These are phyloP conservation scores for Umbelopsis sp. DNA, from an alignment of 192 early-diverging fungal species.

Conservation along the genomic window DNA sequence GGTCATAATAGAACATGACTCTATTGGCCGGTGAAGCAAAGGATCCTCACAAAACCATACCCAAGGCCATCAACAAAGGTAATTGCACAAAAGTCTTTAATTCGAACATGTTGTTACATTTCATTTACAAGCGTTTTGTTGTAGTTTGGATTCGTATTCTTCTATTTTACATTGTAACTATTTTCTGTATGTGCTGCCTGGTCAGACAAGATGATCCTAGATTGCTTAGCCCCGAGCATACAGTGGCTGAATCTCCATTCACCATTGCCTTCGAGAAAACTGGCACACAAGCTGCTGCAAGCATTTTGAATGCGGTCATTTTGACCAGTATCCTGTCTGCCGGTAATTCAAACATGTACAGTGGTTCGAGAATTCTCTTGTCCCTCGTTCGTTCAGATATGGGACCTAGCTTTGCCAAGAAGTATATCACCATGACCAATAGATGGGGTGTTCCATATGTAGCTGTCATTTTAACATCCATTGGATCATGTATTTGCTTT, in stretches of 20 bases:
- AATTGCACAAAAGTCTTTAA: background rate
- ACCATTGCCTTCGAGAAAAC: slow-evolving; percentile 65
- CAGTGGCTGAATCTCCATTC: slow-evolving; percentile 57
- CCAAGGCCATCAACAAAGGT: slow-evolving; percentile 54
- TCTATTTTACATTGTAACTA: slow-evolving; percentile 79
- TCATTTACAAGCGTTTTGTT: slow-evolving; percentile 15
- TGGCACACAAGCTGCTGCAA: slow-evolving; percentile 57
- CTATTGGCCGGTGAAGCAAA: slow-evolving; percentile 73
- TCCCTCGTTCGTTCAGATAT: slow-evolving; percentile 74
- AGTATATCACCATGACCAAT: slow-evolving; percentile 40
- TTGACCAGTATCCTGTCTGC: slow-evolving; percentile 66
- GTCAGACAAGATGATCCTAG: slow-evolving; percentile 14
- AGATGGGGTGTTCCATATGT: slow-evolving; percentile 64
- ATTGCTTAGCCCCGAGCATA: slow-evolving; percentile 12
- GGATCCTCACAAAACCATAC: slow-evolving; percentile 76
- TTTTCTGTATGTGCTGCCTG: slow-evolving; percentile 65
- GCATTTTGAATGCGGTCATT: slow-evolving; percentile 71
- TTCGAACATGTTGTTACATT: background rate
- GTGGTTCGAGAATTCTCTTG: slow-evolving; percentile 75
- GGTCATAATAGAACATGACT: background rate
- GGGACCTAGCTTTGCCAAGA: slow-evolving; percentile 59
- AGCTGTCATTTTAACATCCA: slow-evolving; percentile 59
- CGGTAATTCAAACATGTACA: slow-evolving; percentile 83
- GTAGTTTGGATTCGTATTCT: slow-evolving; percentile 82
- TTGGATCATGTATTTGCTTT: slow-evolving; percentile 63